A percentile compares a stretch with the other conserved stretches of the same genome.
Conservation (phyloP, 805 yeast species). For the Jamesozyma jinghongensis region DNA sequence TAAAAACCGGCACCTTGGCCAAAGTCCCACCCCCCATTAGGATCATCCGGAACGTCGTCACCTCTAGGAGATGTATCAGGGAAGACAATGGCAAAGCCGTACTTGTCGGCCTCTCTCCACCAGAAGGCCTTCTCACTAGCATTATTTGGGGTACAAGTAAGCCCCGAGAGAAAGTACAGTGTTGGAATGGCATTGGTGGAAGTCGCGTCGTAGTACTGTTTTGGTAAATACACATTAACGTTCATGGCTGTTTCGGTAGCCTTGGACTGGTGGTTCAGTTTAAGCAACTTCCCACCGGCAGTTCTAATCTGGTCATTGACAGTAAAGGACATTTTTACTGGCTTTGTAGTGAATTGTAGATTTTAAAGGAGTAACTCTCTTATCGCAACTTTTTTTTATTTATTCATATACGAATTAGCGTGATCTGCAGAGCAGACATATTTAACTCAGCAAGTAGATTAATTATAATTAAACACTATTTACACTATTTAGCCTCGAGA, state of each 20-base stretch:
- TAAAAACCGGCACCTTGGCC: slow-evolving; percentile 96
- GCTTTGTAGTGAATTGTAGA: too few relatives aligned
- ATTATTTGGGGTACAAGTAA: slow-evolving; percentile 89
- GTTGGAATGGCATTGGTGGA: slow-evolving; percentile 47
- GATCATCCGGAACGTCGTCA: slow-evolving; percentile 65
- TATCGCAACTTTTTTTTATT: too few relatives aligned
- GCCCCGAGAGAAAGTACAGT: slow-evolving; percentile 72
- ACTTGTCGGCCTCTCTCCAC: slow-evolving; percentile 68
- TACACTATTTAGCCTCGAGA: too few relatives aligned
- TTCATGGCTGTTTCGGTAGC: slow-evolving; percentile 66
- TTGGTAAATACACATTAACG: slow-evolving; percentile 76
- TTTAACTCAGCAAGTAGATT: too few relatives aligned
- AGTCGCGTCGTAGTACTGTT: slow-evolving; percentile 30
- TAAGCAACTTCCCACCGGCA: slow-evolving; percentile 69
- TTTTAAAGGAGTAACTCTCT: too few relatives aligned
- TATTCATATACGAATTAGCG: too few relatives aligned
- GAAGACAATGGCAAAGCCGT: slow-evolving; percentile 80
- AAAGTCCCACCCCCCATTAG: slow-evolving; percentile 59
- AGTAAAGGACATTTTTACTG: slow-evolving; percentile 39
- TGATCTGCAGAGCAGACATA: too few relatives aligned
- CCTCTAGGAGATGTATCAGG: slow-evolving; percentile 98
- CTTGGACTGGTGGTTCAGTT: slow-evolving; percentile 64
- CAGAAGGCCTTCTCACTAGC: slow-evolving; percentile 89
- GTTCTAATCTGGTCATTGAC: slow-evolving; percentile 44
- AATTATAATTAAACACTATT: background rate